Evolutionary conservation across 2,329 filamentous ascomycete species (phyloP).

Genomic region (Aureobasidium zeae): DNA sequence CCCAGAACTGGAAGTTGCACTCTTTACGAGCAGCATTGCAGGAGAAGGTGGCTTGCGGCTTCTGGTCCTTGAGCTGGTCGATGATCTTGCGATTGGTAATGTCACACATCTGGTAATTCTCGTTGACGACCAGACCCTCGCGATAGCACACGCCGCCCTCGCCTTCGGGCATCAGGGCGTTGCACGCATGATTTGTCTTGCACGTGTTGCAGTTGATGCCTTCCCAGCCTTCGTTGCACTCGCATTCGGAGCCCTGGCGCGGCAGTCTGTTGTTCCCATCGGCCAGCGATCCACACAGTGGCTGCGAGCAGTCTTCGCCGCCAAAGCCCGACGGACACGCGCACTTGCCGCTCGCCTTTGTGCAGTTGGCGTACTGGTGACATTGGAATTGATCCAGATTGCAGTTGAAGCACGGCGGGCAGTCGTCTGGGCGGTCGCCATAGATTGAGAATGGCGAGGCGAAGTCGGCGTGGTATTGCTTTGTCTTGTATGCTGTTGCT

Average conservation of each 20-base stretch:
- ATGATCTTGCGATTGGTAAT: slow-evolving; percentile 94
- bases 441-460: slow-evolving; percentile 49
- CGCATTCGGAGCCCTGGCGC: slow-evolving; percentile 61
- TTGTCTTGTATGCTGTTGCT: slow-evolving; percentile 11
- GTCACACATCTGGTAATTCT: slow-evolving; percentile 96
- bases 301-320: slow-evolving; percentile 83
- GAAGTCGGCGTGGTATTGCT: slow-evolving; percentile 8
- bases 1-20: slow-evolving; percentile 99
- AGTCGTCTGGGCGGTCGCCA: slow-evolving; percentile 64
- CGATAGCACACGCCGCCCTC: slow-evolving; percentile 86
- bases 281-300: slow-evolving; percentile 80
- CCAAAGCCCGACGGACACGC: slow-evolving; percentile 86
- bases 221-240: slow-evolving; percentile 87
- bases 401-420: slow-evolving; percentile 95
- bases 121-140: slow-evolving; percentile 78
- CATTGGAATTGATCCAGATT: slow-evolving; percentile 86
- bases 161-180: slow-evolving; percentile 74
- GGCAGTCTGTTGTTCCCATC: slow-evolving; percentile 71
- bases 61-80: slow-evolving; percentile 71
- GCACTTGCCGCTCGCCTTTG: slow-evolving; percentile 85
- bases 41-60: slow-evolving; percentile 89
- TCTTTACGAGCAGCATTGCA: slow-evolving; percentile 65
- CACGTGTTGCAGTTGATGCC: slow-evolving; percentile 98
- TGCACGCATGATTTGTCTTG: slow-evolving; percentile 70
- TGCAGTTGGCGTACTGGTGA: slow-evolving; percentile 82